These are phyloP conservation scores for Hygrophila difformis DNA, from an alignment of 257 asterid species.

Conservation along the genomic window DNA sequence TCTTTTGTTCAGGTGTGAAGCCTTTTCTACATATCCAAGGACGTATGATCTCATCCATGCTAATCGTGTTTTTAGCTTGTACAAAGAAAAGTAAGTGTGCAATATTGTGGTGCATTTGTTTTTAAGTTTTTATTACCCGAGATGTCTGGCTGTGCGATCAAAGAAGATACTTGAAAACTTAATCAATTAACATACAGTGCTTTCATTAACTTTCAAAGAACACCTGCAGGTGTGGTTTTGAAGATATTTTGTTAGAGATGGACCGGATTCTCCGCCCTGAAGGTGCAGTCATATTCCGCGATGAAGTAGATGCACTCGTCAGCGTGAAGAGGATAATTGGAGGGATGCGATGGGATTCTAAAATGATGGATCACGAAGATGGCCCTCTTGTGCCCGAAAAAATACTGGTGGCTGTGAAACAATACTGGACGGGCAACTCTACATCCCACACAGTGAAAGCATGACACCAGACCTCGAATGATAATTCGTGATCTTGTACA, in stretches of 20 bases:
- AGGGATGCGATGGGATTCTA: slow-evolving; percentile 38
- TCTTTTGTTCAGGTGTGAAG: slow-evolving; percentile 54
- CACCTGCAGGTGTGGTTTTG: slow-evolving; percentile 44
- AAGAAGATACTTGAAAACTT: no score
- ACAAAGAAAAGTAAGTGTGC: slow-evolving; percentile 48
- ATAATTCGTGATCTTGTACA: no score
- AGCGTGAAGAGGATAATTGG: slow-evolving; percentile 49
- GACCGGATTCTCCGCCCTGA: slow-evolving; percentile 69
- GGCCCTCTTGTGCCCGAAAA: neutral
- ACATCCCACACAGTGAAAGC: neutral
- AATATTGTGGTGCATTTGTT: neutral
- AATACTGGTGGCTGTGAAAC: neutral
- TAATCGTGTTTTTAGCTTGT: slow-evolving; percentile 50
- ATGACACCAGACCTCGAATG: neutral
- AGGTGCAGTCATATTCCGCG: slow-evolving; percentile 67
- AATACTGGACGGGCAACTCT: neutral
- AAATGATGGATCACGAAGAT: slow-evolving; percentile 1
- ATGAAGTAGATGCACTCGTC: slow-evolving; percentile 44
- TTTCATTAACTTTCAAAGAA: no score
- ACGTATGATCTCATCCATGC: slow-evolving; percentile 70
- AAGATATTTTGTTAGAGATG: slow-evolving; percentile 65
- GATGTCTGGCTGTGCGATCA: no score
- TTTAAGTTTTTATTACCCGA: slow-evolving; percentile 4
- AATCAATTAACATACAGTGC: no score
- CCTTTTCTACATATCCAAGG: slow-evolving; percentile 67